These are phyloP conservation scores for Sclerotinia spermophila DNA, from an alignment of 2,329 filamentous ascomycete species.

Conservation along the genomic window DNA sequence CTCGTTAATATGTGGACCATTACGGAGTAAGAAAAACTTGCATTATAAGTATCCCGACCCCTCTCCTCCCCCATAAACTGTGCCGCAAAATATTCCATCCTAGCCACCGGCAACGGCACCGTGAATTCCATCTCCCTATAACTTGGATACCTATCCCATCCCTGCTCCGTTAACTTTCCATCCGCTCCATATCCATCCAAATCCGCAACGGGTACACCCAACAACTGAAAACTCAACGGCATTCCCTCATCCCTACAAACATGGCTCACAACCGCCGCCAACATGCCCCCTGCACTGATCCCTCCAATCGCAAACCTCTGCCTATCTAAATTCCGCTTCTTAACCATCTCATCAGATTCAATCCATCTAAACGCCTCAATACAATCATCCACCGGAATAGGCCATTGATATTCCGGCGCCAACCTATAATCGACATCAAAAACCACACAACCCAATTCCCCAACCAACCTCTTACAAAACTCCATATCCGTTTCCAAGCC, in stretches of 20 bases:
- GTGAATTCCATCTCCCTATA: slow-evolving; percentile 25
- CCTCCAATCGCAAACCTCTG: slow-evolving; percentile 26
- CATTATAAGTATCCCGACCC: slow-evolving; percentile 8
- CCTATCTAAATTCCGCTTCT: slow-evolving; percentile 26
- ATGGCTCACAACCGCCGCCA: slow-evolving; percentile 25
- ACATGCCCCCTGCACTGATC: slow-evolving; percentile 25
- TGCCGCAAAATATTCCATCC: slow-evolving; percentile 25
- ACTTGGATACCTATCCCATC: slow-evolving; percentile 22
- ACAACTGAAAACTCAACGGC: slow-evolving; percentile 26
- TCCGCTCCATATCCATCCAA: slow-evolving; percentile 20
- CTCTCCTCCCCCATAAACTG: slow-evolving; percentile 23
- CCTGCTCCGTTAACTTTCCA: slow-evolving; percentile 12
- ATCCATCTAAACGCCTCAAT: slow-evolving; percentile 46
- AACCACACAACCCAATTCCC: slow-evolving; percentile 40
- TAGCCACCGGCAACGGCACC: slow-evolving; percentile 21
- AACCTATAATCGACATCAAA: slow-evolving; percentile 45
- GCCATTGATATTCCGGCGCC: slow-evolving; percentile 46
- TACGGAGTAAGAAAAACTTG: not conserved
- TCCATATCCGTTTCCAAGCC: slow-evolving; percentile 40
- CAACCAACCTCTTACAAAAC: slow-evolving; percentile 42
- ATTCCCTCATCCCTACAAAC: slow-evolving; percentile 24
- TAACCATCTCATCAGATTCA: slow-evolving; percentile 21
- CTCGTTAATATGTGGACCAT: not conserved
- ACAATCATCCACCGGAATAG: slow-evolving; percentile 42
- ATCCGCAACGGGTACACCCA: slow-evolving; percentile 25